Conservation (phyloP, 164 flowering plant genomes). For the Umbilicus rupestris region DNA sequence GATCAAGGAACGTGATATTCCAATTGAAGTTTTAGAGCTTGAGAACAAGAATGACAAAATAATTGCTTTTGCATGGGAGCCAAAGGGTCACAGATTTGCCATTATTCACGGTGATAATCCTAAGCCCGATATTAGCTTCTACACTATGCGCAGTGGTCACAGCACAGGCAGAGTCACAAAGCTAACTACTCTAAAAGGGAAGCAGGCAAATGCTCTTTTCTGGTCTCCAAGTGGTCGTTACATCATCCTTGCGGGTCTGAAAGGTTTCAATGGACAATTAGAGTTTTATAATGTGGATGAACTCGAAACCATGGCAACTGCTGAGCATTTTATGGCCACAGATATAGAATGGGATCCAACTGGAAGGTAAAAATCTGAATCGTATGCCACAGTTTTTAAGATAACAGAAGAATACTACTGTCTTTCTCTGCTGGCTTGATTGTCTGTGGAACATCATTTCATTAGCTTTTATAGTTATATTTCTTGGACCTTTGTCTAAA, state of each 20-base stretch:
- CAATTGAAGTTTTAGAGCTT: constrained; percentile 95
- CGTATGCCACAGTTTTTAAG: no score
- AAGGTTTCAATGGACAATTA: constrained; percentile 81
- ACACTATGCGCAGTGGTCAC: constrained; percentile 56
- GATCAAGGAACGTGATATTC: constrained; percentile 88
- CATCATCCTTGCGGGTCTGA: constrained; percentile 81
- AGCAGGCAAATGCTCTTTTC: constrained; percentile 92
- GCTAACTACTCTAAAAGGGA: constrained; percentile 80
- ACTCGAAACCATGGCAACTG: constrained; percentile 90
- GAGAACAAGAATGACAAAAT: constrained; percentile 97
- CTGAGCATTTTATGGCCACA: constrained; percentile 94
- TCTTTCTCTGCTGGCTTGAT: no score
- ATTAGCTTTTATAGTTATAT: neutral
- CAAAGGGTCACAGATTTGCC: constrained; percentile 95
- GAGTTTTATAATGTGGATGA: constrained; percentile 95
- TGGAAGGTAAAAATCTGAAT: constrained; percentile 44
- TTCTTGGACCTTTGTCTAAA: neutral
- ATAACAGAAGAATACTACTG: no score
- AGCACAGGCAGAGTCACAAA: constrained; percentile 65
- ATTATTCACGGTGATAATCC: constrained; percentile 91
- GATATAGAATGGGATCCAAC: constrained; percentile 98
- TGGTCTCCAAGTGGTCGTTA: constrained; percentile 92
- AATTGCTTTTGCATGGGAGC: constrained; percentile 98
- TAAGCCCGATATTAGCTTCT: constrained; percentile 80
- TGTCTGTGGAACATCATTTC: neutral